Evolutionary conservation across 768 basidiomycete species (phyloP), one percentile per base, ranked within the genome.

Genomic region (Pulveroboletus sp.): DNA sequence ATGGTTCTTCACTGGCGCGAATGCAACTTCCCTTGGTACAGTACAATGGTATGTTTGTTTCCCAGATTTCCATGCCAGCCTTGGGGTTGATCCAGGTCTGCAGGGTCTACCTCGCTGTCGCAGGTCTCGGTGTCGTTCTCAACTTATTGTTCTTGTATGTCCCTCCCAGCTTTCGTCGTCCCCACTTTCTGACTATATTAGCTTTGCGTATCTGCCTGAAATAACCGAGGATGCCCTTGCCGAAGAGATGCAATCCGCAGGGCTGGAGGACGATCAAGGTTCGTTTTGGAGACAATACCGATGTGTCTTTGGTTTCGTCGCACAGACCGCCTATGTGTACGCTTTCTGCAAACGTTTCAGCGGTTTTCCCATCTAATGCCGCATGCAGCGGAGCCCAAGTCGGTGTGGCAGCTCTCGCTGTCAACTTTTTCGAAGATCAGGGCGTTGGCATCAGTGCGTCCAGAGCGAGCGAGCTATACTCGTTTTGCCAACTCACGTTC

Each of bases 401-500:
- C 9, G 81, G 70, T 4, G 81, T 86, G 24, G 85, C 83, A 3
- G 71, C 80, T 8, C 75, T 87, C 55, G 81, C 82, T 22, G 79
- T 88, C 54, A 86, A 86, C 70, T 87, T 77, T 65, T 74, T 87
- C 46, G 63, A 71, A n/a, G 84, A 83, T 35, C 83, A 83, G 55
- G 76, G 76, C 13, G 64, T 85, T 45, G 78, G 79, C 32, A 75
- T 82, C 54, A 59, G 58, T 44, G 68, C 75, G 30, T 66, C 82
- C 5, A 65, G 69, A 51, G 85, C 82, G 35, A 82, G 84, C 48
- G 68, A 81, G 45, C 65, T 87, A 47, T 84, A 86, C 57, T 88
- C 85, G 8, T 82, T 83, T 62, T 86, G 82, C 57, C 81, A 86
- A 58, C 74, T 86, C 63, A 83, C 82, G 14, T 84, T 84, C 62